Evolutionary conservation across 2,329 filamentous ascomycete species (phyloP), one percentile per base, ranked within the genome.

Genomic region (Cadophora sp.): DNA sequence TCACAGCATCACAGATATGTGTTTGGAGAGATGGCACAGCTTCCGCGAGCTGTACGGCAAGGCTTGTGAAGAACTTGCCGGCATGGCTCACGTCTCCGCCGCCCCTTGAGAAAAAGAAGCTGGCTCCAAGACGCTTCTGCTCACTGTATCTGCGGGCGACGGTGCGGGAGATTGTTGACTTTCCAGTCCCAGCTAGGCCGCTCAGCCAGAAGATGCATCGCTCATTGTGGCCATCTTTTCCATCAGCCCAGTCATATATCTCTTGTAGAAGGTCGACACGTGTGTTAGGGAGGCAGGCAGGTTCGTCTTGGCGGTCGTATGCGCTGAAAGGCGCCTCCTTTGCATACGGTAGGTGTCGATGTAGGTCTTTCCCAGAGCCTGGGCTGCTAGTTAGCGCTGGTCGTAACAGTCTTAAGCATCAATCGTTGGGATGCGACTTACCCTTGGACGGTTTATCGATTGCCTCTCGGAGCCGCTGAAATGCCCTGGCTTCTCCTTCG

Each of bases 401-500:
- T 59, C 27, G 8, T 59, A 40, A 59, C 16, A 59, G 29, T n/a
- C 43, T 63, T 11, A 56, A 53, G 51, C 62, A 56, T 64, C 24
- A 56, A 29, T 64, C 12, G n/a, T 43, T 26, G 53, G 51, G 40
- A 34, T 34, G 46, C 16, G 48, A 66, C 64, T 62, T 56, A 66
- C 64, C 64, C 31, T 61, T 66, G 27, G 56, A 64, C 55, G 63
- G 59, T 67, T 61, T 68, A 59, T 70, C 62, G 14, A 82, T 80
- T 26, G 80, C 77, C 22, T 76, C 69, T 19, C 80, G 79, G 0
- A 82, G 69, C 6, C 80, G 72, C 0, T 63, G 27, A 31, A 81
- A 81, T 0, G 80, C 77, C 0, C 73, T 75, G 24, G 58, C 69
- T 0, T 29, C 1, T 0, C 78, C 78, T 63, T 81, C 79, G 1